Evolutionary conservation across 2,329 filamentous ascomycete genomes (phyloP).

Genomic region (Sporothrix globosa): DNA sequence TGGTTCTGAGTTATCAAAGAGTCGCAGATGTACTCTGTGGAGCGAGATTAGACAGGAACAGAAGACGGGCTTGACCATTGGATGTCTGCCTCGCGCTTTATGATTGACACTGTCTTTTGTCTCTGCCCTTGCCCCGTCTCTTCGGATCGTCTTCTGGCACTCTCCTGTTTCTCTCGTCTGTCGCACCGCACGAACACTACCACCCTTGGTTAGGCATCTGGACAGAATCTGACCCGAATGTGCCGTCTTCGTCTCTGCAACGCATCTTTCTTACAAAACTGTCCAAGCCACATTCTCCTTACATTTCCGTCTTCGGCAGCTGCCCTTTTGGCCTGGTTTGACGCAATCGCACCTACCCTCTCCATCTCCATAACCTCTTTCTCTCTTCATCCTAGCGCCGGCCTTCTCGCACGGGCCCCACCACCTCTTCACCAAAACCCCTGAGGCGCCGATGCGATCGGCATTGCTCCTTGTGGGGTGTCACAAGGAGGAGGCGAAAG

Average conservation of each 20-base stretch:
- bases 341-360: slow-evolving; percentile 6
- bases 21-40: not conserved
- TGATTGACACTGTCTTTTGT: not conserved
- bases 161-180: too few relatives aligned
- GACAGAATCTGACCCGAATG: not conserved
- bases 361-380: slow-evolving; percentile 17
- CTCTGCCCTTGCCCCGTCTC: not conserved
- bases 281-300: not conserved
- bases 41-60: not conserved
- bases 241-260: too few relatives aligned
- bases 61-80: not conserved
- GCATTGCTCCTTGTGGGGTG: slow-evolving; percentile 22
- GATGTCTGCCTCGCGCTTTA: not conserved
- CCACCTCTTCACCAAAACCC: not conserved
- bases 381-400: slow-evolving; percentile 27
- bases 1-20: not conserved
- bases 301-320: slow-evolving; percentile 16
- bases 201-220: too few relatives aligned
- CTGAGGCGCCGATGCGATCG: slow-evolving; percentile 22
- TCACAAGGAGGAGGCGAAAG: not conserved
- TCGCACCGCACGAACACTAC: too few relatives aligned
- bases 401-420: not conserved
- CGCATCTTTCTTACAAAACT: not conserved
- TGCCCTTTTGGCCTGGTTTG: not conserved
- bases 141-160: too few relatives aligned